Evolutionary conservation across 306 rosid species (phyloP).

Genomic region (Acacia acuminata): DNA sequence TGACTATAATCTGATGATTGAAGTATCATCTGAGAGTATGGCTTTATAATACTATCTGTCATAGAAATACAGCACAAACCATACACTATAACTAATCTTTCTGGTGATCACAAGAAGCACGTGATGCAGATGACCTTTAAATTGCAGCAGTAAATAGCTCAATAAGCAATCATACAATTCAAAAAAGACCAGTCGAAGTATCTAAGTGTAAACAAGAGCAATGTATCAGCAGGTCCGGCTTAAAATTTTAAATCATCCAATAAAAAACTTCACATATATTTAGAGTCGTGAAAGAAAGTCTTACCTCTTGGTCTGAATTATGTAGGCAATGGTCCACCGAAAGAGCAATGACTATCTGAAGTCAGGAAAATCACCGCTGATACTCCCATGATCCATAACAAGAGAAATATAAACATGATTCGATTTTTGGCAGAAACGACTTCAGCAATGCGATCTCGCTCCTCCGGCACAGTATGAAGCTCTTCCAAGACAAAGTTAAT

Average conservation of each 20-base stretch:
- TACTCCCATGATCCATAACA: slow-evolving; percentile 53
- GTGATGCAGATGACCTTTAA: neutral
- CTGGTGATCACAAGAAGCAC: neutral
- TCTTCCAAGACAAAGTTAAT: slow-evolving; percentile 46
- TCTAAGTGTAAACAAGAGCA: neutral
- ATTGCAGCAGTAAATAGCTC: neutral
- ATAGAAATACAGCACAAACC: slow-evolving; percentile 9
- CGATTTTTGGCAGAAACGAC: slow-evolving; percentile 36
- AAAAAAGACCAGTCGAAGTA: neutral
- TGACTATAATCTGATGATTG: neutral
- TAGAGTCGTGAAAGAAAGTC: slow-evolving; percentile 18
- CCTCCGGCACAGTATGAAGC: slow-evolving; percentile 35
- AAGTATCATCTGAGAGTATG: neutral
- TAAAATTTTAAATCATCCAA: neutral
- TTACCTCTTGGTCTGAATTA: slow-evolving; percentile 38
- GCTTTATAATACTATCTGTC: neutral
- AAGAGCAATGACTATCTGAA: slow-evolving; percentile 34
- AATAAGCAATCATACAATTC: slow-evolving; percentile 2
- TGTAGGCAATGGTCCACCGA: slow-evolving; percentile 51
- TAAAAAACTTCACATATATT: neutral
- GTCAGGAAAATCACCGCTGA: slow-evolving; percentile 36
- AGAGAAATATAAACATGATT: slow-evolving; percentile 35
- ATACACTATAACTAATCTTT: neutral
- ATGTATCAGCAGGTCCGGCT: neutral
- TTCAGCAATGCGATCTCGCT: slow-evolving; percentile 35